Conservation (phyloP, 192 early-diverging fungal genomes). For the Coemansia sp. region DNA sequence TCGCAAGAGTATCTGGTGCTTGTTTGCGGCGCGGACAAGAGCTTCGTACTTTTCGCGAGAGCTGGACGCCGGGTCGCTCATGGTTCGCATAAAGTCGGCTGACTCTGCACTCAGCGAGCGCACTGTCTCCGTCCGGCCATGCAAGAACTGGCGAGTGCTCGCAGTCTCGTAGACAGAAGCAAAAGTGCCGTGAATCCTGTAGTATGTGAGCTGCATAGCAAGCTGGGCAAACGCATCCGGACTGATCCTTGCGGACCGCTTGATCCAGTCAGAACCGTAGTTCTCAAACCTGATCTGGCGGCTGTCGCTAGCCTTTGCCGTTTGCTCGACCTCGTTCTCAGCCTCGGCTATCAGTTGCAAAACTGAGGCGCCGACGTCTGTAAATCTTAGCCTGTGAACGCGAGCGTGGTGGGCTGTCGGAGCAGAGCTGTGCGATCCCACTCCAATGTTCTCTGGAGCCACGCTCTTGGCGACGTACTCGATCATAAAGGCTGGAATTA, state of each 20-base stretch:
- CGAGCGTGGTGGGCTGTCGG: conserved; percentile 66
- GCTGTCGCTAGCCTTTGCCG: conserved; percentile 66
- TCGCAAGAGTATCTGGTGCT: conserved; percentile 74
- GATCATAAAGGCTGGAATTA: conserved; percentile 68
- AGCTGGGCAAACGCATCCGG: conserved; percentile 91
- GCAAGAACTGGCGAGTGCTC: conserved; percentile 75
- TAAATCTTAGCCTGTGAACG: conserved; percentile 34
- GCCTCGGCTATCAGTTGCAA: conserved; percentile 54
- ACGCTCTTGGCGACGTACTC: conserved; percentile 55
- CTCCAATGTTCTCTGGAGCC: conserved; percentile 35
- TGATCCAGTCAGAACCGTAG: conserved; percentile 79
- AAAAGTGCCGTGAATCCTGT: conserved; percentile 65
- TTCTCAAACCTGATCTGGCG: conserved; percentile 65
- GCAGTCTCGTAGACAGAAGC: conserved; percentile 87
- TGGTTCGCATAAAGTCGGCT: conserved; percentile 68
- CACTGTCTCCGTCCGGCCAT: conserved; percentile 88
- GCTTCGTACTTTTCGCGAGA: conserved; percentile 46
- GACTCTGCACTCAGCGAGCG: conserved; percentile 75
- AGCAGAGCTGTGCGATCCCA: background rate
- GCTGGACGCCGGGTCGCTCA: conserved; percentile 57
- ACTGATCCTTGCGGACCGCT: conserved; percentile 64
- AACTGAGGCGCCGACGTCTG: conserved; percentile 32
- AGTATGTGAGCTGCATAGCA: conserved; percentile 83
- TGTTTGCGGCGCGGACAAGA: conserved; percentile 65
- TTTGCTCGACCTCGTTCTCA: conserved; percentile 51